Evolutionary conservation across 208 protist species (phyloP), one percentile per base, ranked within the genome.

Genomic region (Crithidia brevicula): DNA sequence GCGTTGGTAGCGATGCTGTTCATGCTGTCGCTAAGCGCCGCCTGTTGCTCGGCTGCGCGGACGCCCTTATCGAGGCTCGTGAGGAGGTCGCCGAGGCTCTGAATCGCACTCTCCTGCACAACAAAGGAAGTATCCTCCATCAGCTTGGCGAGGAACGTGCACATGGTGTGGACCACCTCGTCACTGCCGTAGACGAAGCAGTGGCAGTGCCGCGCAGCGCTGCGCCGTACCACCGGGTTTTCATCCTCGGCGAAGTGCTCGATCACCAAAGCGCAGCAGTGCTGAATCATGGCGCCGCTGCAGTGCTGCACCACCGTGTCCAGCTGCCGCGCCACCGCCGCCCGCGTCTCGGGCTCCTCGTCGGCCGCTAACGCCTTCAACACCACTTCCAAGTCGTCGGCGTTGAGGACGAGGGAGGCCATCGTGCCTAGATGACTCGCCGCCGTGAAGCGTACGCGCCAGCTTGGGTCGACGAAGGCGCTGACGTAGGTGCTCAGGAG

Each of bases 391-490:
- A 94, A 51, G 40, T 84, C 79, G 22, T 86, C 83, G 0, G 86
- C 70, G 49, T 74, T 62, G 13, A 71, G 4, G 46, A 87, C 83
- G 27, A 82, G 58, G 7, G 33, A 28, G 18, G 79, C 66, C 64
- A 95, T 83, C 27, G 59, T 52, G 52, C 75, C 83, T 11, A 95
- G 60, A 42, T 81, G 51, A 31, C 62, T 74, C 6, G 86, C 89
- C 8, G 79, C 79, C 22, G 72, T 79, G 78, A 84, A 93, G 46
- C 89, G 81, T 43, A 95, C 89, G 30, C 86, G 82, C 87, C 86
- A 95, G 80, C 85, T 93, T 1, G 69, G 67, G 66, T 95, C 86
- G 20, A 74, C 72, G 31, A 67, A 77, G 22, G 80, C 81, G 11
- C 53, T 51, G 2, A 83, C 63, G 63, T 84, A 88, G 33, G 75